Conservation (phyloP, 2,329 filamentous ascomycete species). For the Aspergillus sp. region DNA sequence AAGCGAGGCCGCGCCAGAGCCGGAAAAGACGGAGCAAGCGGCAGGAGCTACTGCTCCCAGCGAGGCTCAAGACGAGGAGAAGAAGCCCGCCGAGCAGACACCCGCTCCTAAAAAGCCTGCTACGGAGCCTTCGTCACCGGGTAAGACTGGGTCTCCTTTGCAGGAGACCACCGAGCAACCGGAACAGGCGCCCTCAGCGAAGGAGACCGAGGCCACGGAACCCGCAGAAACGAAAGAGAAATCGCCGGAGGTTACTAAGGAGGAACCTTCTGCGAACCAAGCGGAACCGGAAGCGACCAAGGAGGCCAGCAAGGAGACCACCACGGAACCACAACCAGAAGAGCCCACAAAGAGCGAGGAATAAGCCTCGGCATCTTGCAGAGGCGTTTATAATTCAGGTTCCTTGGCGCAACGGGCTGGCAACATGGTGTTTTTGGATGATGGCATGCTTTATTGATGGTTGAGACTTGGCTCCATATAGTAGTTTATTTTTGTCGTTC, state of each 20-base stretch:
- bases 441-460: constrained; percentile 16
- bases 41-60: constrained; percentile 9
- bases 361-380: constrained; percentile 16
- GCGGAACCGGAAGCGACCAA: constrained; percentile 13
- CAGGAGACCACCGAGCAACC: constrained; percentile 20
- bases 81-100: constrained; percentile 23
- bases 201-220: constrained; percentile 9
- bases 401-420: constrained; percentile 36
- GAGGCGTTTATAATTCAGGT: constrained; percentile 25
- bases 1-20: constrained; percentile 18
- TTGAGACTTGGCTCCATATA: not conserved
- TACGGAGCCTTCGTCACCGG: constrained; percentile 18
- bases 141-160: constrained; percentile 18
- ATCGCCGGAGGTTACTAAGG: constrained; percentile 15
- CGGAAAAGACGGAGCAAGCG: constrained; percentile 19
- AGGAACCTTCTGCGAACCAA: constrained; percentile 12
- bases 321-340: constrained; percentile 26
- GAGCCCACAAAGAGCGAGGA: constrained; percentile 34
- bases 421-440: constrained; percentile 37
- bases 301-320: constrained; percentile 21
- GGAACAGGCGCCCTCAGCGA: constrained; percentile 12
- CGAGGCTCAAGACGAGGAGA: constrained; percentile 24
- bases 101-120: constrained; percentile 19
- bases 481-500: not conserved
- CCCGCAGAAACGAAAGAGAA: constrained; percentile 13